Conservation (phyloP, 2,329 filamentous ascomycete genomes). For the Calonectria pauciramosa region DNA sequence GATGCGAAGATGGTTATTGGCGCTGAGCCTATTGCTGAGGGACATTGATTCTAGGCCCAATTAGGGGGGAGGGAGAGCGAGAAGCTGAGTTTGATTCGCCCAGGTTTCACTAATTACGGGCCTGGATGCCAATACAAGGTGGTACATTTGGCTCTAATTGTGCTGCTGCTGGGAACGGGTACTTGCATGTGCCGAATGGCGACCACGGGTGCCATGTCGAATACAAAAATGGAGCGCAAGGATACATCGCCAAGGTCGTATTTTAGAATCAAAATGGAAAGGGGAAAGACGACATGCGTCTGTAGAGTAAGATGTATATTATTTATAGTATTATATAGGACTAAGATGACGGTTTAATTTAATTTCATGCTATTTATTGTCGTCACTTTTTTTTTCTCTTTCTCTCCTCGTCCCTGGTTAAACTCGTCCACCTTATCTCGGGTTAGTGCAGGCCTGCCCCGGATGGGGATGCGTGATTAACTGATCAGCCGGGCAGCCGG, state of each 20-base stretch:
- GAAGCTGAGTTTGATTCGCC: neutral
- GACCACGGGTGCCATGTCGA: neutral
- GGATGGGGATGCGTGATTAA: conserved; percentile 19
- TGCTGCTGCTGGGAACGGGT: neutral
- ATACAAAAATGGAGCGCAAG: neutral
- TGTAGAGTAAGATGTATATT: neutral
- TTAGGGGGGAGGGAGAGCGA: neutral
- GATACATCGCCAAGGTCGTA: neutral
- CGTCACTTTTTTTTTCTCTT: neutral
- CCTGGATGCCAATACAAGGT: neutral
- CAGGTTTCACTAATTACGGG: neutral
- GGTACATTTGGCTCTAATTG: neutral
- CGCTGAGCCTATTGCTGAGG: neutral
- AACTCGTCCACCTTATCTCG: neutral
- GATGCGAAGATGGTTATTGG: neutral
- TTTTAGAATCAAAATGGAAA: neutral
- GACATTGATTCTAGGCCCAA: neutral
- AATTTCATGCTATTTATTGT: neutral
- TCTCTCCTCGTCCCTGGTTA: neutral
- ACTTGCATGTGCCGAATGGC: neutral
- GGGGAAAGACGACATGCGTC: neutral
- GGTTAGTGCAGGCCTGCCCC: neutral
- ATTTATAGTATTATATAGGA: neutral
- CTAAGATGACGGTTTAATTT: neutral
- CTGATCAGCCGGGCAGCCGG: conserved; percentile 2